phyloP scores from a whole-genome alignment of 2,329 filamentous ascomycete genomes.

The Monilinia fructigena region DNA sequence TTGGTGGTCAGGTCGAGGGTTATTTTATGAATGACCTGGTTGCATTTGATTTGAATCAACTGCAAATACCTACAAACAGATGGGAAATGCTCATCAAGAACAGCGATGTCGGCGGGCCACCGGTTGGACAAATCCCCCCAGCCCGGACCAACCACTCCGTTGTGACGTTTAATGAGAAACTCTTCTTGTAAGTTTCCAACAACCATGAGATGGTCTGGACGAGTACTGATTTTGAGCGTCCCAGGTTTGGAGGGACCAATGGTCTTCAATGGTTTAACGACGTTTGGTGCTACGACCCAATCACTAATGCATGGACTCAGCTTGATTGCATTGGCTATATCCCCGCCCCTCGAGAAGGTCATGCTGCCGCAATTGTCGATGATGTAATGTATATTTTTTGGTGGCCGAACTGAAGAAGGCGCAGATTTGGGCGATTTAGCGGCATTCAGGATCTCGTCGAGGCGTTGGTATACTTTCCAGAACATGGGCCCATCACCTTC shows the following conservation, averaged over 20 bases:
- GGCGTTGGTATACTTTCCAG: slow-evolving; percentile 98
- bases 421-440: slow-evolving; percentile 89
- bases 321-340: slow-evolving; percentile 98
- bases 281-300: slow-evolving; percentile 92
- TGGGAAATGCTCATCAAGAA: slow-evolving; percentile 92
- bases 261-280: slow-evolving; percentile 98
- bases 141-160: slow-evolving; percentile 93
- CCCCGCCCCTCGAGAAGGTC: slow-evolving; percentile 86
- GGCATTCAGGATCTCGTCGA: slow-evolving; percentile 76
- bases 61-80: slow-evolving; percentile 85
- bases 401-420: slow-evolving; percentile 90
- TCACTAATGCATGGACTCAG: slow-evolving; percentile 78
- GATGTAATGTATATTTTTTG: slow-evolving; percentile 99
- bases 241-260: slow-evolving; percentile 94
- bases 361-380: slow-evolving; percentile 88
- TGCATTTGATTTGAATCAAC: slow-evolving; percentile 91
- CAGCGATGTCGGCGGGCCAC: slow-evolving; percentile 59
- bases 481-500: slow-evolving; percentile 98
- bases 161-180: slow-evolving; percentile 86
- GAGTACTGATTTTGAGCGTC: slow-evolving; percentile 33
- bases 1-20: slow-evolving; percentile 95
- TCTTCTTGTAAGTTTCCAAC: slow-evolving; percentile 71
- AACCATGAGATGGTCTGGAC: slow-evolving; percentile 29
- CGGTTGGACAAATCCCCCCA: slow-evolving; percentile 70
- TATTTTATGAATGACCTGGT: slow-evolving; percentile 97